These are phyloP conservation scores for Chaetomium fimeti DNA, from an alignment of 495 filamentous ascomycete species.

Conservation along the genomic window DNA sequence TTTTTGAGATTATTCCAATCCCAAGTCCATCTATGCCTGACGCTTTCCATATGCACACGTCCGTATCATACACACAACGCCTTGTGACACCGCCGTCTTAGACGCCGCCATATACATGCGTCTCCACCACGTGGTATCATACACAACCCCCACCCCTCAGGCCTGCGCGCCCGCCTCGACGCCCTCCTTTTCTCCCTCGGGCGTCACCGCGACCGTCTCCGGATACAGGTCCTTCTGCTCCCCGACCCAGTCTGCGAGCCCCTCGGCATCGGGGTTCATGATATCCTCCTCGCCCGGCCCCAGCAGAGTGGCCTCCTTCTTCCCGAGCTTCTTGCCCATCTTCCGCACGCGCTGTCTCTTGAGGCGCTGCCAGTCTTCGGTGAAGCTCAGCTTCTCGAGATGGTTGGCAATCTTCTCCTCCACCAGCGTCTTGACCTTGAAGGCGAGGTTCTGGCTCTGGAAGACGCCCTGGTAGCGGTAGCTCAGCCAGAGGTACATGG, in stretches of 20 bases:
- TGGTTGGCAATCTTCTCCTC: conserved; percentile 73
- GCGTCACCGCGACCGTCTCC: background rate
- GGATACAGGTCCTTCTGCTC: background rate
- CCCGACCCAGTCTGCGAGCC: conserved; percentile 31
- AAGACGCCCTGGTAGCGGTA: conserved; percentile 76
- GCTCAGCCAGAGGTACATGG: conserved; percentile 84
- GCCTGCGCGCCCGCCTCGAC: background rate
- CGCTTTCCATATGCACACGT: background rate
- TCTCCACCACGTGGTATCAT: background rate
- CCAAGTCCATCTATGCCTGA: background rate
- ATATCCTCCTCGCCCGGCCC: conserved; percentile 19
- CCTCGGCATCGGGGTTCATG: conserved; percentile 26
- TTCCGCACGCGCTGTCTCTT: conserved; percentile 26
- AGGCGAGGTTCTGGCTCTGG: conserved; percentile 68
- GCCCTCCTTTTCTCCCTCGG: background rate
- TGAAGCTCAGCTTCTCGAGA: conserved; percentile 46
- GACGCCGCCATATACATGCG: background rate
- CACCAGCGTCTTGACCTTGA: conserved; percentile 74
- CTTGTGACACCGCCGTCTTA: background rate
- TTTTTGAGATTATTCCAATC: background rate
- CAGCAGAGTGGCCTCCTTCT: conserved; percentile 23
- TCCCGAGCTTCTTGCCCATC: conserved; percentile 20
- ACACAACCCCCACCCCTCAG: background rate
- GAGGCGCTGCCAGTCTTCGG: conserved; percentile 18
- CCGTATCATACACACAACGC: background rate